Evolutionary conservation across 495 filamentous ascomycete species (phyloP).

Genomic region (Aspergillus ostianus): DNA sequence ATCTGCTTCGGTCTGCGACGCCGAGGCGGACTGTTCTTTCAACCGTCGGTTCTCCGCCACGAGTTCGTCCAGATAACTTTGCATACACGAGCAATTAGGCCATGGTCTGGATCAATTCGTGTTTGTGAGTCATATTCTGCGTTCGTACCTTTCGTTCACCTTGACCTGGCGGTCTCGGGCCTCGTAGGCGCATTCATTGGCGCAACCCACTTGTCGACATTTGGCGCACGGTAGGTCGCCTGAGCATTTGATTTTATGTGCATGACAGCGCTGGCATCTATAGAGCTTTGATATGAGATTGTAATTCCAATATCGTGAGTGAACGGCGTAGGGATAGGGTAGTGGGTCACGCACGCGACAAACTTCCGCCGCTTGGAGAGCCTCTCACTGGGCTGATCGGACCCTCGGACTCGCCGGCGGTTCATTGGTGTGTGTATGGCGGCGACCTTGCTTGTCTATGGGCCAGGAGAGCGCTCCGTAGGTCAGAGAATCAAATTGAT

Average conservation of each 20-base stretch:
- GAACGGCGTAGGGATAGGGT: background rate
- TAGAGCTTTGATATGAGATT: background rate
- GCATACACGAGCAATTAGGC: background rate
- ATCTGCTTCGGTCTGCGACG: slow-evolving; percentile 26
- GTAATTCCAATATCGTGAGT: slow-evolving; percentile 3
- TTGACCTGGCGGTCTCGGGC: slow-evolving; percentile 43
- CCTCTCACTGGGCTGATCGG: slow-evolving; percentile 12
- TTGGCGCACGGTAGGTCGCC: slow-evolving; percentile 42
- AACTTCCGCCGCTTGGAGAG: slow-evolving; percentile 35
- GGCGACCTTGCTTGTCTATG: background rate
- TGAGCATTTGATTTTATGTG: slow-evolving; percentile 48
- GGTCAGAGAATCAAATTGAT: background rate
- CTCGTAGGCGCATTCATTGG: slow-evolving; percentile 39
- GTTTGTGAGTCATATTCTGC: background rate
- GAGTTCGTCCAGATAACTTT: slow-evolving; percentile 38
- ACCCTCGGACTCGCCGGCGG: slow-evolving; percentile 10
- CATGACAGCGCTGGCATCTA: slow-evolving; percentile 46
- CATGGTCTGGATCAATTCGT: too few species aligned
- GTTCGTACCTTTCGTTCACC: slow-evolving; percentile 43
- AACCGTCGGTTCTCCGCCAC: slow-evolving; percentile 39
- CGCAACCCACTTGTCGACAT: slow-evolving; percentile 36
- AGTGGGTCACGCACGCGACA: slow-evolving; percentile 29
- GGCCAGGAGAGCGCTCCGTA: background rate
- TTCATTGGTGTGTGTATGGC: slow-evolving; percentile 10
- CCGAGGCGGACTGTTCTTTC: slow-evolving; percentile 40